phyloP scores from a whole-genome alignment of 768 basidiomycete genomes.

The Auricularia heimuer region DNA sequence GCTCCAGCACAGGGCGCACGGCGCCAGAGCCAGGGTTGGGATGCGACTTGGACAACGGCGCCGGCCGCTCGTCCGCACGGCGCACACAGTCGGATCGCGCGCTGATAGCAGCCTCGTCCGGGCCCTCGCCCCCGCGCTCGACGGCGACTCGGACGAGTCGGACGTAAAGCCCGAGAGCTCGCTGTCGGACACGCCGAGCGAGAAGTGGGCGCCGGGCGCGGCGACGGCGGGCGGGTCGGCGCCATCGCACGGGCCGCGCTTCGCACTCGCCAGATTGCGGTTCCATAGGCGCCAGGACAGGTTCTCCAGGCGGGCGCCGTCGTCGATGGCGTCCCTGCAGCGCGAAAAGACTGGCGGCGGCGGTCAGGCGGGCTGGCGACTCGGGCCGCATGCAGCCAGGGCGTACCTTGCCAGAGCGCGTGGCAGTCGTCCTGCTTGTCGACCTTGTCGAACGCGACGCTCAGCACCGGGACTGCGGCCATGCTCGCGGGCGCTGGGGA shows the following conservation, averaged over 20 bases:
- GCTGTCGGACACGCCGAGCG: not conserved
- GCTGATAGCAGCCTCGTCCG: not conserved
- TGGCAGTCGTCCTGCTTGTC: not conserved
- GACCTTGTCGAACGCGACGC: not conserved
- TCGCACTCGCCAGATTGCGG: conserved; percentile 37
- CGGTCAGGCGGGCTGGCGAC: not conserved
- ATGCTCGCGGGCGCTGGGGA: not conserved
- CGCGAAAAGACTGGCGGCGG: conserved; percentile 61
- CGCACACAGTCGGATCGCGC: not conserved
- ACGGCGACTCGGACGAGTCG: not conserved
- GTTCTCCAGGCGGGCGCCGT: conserved; percentile 78
- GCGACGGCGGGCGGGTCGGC: not conserved
- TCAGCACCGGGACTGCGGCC: not conserved
- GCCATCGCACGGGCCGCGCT: not conserved
- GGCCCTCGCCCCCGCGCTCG: not conserved
- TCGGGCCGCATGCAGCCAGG: not conserved
- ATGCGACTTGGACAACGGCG: not conserved
- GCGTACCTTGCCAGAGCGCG: not conserved
- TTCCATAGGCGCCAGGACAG: conserved; percentile 83
- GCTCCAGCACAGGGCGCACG: not conserved
- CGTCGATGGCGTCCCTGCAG: conserved; percentile 67
- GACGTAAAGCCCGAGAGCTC: not conserved
- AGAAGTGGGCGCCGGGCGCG: not conserved
- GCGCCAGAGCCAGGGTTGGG: not conserved
- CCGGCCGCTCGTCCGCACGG: not conserved